Evolutionary conservation across 148 eudicot species (phyloP).

Genomic region (Fagopyrum tataricum): DNA sequence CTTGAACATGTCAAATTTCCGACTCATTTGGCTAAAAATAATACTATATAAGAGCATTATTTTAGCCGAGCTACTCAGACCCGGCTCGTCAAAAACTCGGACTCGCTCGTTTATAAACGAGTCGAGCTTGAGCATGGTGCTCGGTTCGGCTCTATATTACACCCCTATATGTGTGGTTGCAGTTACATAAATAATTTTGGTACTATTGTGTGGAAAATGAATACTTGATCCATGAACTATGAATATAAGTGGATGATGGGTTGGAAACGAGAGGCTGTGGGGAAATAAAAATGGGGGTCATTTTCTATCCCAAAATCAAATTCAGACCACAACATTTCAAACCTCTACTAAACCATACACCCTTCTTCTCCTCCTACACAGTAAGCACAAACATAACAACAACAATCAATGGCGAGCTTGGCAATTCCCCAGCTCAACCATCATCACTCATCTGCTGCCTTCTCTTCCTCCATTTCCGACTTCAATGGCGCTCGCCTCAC

Average conservation of each 20-base stretch:
- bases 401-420: constrained; percentile 43
- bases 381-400: constrained; percentile 18
- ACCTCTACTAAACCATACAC: not conserved
- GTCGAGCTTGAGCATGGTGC: too few species aligned
- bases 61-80: too few species aligned
- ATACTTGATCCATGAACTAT: not conserved
- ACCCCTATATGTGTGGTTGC: too few species aligned
- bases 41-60: too few species aligned
- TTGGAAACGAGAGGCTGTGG: constrained; percentile 21
- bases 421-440: constrained; percentile 56
- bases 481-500: constrained; percentile 62
- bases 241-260: not conserved
- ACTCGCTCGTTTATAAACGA: too few species aligned
- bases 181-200: too few species aligned
- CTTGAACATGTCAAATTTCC: too few species aligned
- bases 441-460: constrained; percentile 44
- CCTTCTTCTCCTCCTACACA: not conserved
- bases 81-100: too few species aligned
- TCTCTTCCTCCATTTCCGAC: constrained; percentile 76
- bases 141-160: too few species aligned
- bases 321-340: constrained; percentile 3
- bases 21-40: too few species aligned
- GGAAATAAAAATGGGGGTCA: constrained; percentile 32
- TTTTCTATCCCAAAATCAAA: constrained; percentile 58
- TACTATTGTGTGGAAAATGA: too few species aligned